Conservation (phyloP, 2,329 filamentous ascomycete genomes). For the Dryadomyces sulphureus region DNA sequence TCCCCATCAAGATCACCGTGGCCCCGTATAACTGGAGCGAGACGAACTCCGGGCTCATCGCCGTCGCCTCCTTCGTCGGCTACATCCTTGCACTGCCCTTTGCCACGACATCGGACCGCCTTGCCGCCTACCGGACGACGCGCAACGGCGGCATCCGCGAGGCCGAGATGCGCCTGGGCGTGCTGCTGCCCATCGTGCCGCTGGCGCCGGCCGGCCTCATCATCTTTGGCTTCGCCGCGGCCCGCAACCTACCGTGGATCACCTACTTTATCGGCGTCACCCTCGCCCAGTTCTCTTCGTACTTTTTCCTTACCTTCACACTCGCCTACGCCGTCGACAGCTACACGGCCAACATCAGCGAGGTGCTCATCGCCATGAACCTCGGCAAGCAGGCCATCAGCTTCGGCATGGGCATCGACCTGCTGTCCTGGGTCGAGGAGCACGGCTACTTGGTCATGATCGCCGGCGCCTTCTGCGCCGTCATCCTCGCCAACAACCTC, state of each 20-base stretch:
- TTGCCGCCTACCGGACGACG: slow-evolving; percentile 27
- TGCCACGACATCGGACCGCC: slow-evolving; percentile 24
- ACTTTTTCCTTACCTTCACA: slow-evolving; percentile 42
- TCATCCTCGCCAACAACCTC: slow-evolving; percentile 35
- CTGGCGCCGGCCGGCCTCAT: slow-evolving; percentile 25
- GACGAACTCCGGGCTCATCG: slow-evolving; percentile 28
- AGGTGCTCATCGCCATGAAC: slow-evolving; percentile 48
- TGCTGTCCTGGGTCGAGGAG: slow-evolving; percentile 33
- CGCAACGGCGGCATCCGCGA: slow-evolving; percentile 30
- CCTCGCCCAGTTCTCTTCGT: slow-evolving; percentile 32
- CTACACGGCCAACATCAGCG: slow-evolving; percentile 42
- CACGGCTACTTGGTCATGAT: slow-evolving; percentile 37
- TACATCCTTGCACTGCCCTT: slow-evolving; percentile 27
- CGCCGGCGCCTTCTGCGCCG: slow-evolving; percentile 29
- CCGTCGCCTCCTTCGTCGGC: slow-evolving; percentile 23
- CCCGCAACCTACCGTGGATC: slow-evolving; percentile 26
- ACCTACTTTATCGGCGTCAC: slow-evolving; percentile 33
- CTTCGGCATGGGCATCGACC: slow-evolving; percentile 34
- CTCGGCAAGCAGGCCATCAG: slow-evolving; percentile 41
- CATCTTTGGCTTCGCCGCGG: slow-evolving; percentile 24
- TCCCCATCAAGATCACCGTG: slow-evolving; percentile 28
- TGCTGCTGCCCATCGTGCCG: slow-evolving; percentile 22
- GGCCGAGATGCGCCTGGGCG: slow-evolving; percentile 30
- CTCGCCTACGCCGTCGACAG: slow-evolving; percentile 46
- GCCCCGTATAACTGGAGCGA: slow-evolving; percentile 30